Base-by-base conservation (phyloP, 345 rosid genomes). In the Syzygium jambos region DNA sequence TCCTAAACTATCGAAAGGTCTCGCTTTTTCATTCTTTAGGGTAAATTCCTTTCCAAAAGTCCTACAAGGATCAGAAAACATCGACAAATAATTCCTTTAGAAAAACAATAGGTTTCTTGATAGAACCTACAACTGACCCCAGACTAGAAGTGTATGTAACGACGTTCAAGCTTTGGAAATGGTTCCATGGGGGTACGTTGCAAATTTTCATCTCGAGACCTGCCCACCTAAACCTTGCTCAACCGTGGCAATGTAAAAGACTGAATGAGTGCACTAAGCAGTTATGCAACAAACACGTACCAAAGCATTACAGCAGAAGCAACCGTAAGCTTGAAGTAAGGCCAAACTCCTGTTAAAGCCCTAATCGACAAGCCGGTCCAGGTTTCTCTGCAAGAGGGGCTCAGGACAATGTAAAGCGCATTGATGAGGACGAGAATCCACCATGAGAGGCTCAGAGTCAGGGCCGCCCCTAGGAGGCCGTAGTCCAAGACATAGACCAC, bases 241-340 rank as follows among this genome's bases (percentile, higher is more conserved):
- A 30, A 68, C 78, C 78, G 9, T 68, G 78, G 78, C 25, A 34
- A 68, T 68, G 25, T 17, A 9, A 68, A 68, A 68, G 25, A 68
- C 46, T 9, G 80, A 68, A 68, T 13, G 7, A 16, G 30, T 49
- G 52, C 23, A 25, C 22, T 46, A 25, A 57, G 68, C 52, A n/a
- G 61, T 51, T 73, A 12, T 27, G 4, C 46, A 83, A 29, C 25
- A 29, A 77, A 38, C 11, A 85, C 88, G 54, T 92, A 97, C 99
- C 98, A 96, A 29, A 97, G 94, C 98, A 97, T 97, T 63, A 95
- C 88, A 14, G 99, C 98, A 56, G 98, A 96, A 88, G 98, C 94
- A 86, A 89, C 83, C 41, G 98, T 97, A 82, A 96, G 96, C 92
- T 93, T 97, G 87, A 95, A 97, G 86, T 95, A 97, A 82, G 99